Conservation (phyloP, 257 asterid species). For the Capsicum baccatum region DNA sequence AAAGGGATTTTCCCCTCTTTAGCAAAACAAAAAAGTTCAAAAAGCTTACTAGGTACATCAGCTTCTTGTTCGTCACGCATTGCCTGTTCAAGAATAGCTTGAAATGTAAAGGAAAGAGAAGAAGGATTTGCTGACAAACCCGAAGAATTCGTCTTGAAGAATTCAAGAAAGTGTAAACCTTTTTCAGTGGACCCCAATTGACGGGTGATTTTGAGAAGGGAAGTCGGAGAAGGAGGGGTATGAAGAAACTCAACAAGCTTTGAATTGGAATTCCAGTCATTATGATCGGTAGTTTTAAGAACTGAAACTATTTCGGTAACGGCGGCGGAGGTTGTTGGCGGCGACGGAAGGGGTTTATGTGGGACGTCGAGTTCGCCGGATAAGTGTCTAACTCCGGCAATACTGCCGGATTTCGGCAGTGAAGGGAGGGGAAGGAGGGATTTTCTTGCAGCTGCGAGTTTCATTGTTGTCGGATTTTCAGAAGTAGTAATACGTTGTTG, state of each 20-base stretch:
- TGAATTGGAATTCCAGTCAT: conserved; percentile 54
- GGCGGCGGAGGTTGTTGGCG: conserved; percentile 27
- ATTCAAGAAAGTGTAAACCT: conserved; percentile 62
- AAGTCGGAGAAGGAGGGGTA: conserved; percentile 47
- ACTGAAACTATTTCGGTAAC: conserved; percentile 46
- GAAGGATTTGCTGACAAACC: conserved; percentile 15
- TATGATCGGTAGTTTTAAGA: conserved; percentile 58
- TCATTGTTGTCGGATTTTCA: conserved; percentile 35
- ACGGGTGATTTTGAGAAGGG: conserved; percentile 65
- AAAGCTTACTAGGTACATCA: conserved; percentile 41
- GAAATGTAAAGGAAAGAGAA: conserved; percentile 59
- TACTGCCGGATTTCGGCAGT: conserved; percentile 35
- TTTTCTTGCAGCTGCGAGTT: conserved; percentile 29
- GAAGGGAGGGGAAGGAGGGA: conserved; percentile 19
- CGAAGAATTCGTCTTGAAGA: conserved; percentile 39
- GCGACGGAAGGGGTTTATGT: conserved; percentile 15
- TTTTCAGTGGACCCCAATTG: conserved; percentile 57
- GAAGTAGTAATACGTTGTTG: background rate
- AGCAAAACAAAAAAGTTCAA: conserved; percentile 53
- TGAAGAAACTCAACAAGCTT: conserved; percentile 58
- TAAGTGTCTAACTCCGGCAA: conserved; percentile 36
- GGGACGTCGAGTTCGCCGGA: conserved; percentile 28
- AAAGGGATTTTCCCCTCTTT: conserved; percentile 50
- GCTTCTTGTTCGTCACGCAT: conserved; percentile 51
- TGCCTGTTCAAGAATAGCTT: conserved; percentile 67